Conservation (phyloP, 805 yeast genomes). For the Ogataea haglerorum region DNA sequence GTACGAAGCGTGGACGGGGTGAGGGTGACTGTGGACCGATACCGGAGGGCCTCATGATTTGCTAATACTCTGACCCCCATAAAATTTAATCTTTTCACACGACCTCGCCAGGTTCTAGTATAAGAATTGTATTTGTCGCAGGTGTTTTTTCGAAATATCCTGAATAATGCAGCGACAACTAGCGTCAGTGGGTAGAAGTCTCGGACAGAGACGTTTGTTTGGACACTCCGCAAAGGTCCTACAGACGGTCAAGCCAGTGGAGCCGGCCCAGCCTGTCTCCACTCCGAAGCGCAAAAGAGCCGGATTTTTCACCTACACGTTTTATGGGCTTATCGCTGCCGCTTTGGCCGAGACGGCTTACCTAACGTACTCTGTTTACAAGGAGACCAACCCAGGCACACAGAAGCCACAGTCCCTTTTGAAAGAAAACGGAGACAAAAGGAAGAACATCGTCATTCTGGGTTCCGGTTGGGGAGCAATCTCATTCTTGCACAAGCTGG, state of each 20-base stretch:
- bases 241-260: constrained; percentile 1
- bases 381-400: constrained; percentile 57
- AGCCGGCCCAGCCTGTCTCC: neutral
- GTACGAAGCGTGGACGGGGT: neutral
- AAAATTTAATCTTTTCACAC: constrained; percentile 2
- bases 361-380: constrained; percentile 57
- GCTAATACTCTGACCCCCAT: neutral
- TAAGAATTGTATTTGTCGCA: constrained; percentile 8
- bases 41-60: neutral
- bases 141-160: neutral
- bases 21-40: constrained; percentile 5
- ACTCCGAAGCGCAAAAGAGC: constrained; percentile 12
- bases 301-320: constrained; percentile 36
- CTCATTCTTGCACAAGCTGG: constrained; percentile 76
- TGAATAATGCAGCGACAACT: constrained; percentile 5
- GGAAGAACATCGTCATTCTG: constrained; percentile 68
- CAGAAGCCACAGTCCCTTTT: constrained; percentile 54
- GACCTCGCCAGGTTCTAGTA: constrained; percentile 5
- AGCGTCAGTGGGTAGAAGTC: constrained; percentile 2
- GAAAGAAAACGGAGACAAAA: constrained; percentile 48
- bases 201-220: constrained; percentile 3
- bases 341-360: constrained; percentile 51
- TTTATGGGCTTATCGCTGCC: constrained; percentile 49
- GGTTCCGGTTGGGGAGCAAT: constrained; percentile 96
- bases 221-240: constrained; percentile 2